phyloP scores from a whole-genome alignment of 306 rosid genomes.

The Cicer yamashitae region DNA sequence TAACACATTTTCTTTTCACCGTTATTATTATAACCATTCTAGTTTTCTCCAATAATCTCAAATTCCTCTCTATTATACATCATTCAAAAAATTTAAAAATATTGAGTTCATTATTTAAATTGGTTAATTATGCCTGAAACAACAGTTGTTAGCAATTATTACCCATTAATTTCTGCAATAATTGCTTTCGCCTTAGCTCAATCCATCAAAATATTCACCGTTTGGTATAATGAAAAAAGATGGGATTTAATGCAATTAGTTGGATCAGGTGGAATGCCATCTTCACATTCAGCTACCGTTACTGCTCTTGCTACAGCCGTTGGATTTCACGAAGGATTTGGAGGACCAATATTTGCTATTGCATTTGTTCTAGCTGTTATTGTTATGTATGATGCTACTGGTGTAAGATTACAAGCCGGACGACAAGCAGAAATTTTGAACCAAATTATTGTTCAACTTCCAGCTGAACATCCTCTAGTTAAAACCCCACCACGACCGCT shows the following conservation, averaged over 20 bases:
- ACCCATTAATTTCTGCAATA: slow-evolving; percentile 74
- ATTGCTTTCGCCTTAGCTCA: slow-evolving; percentile 71
- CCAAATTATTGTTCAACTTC: slow-evolving; percentile 91
- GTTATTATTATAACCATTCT: no score
- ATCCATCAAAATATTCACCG: slow-evolving; percentile 67
- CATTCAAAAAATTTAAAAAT: no score
- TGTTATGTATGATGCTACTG: slow-evolving; percentile 96
- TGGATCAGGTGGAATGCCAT: slow-evolving; percentile 96
- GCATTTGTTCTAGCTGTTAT: slow-evolving; percentile 70
- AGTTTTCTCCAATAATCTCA: no score
- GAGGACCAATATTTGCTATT: slow-evolving; percentile 68
- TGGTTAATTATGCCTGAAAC: no score
- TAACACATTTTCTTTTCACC: no score
- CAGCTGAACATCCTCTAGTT: slow-evolving; percentile 85
- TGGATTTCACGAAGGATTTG: slow-evolving; percentile 78
- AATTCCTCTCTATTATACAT: no score
- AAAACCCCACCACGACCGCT: slow-evolving; percentile 69
- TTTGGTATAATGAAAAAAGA: slow-evolving; percentile 81
- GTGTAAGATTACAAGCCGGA: slow-evolving; percentile 90
- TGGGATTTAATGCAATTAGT: slow-evolving; percentile 73
- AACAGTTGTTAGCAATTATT: slow-evolving; percentile 58
- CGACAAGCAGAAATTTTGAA: slow-evolving; percentile 97
- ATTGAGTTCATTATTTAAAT: no score
- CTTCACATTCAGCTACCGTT: slow-evolving; percentile 90
- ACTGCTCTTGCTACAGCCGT: slow-evolving; percentile 81